Evolutionary conservation across 352 stramenopile genomes (phyloP), one percentile per base, ranked within the genome.

Genomic region (Pythium periplocum): DNA sequence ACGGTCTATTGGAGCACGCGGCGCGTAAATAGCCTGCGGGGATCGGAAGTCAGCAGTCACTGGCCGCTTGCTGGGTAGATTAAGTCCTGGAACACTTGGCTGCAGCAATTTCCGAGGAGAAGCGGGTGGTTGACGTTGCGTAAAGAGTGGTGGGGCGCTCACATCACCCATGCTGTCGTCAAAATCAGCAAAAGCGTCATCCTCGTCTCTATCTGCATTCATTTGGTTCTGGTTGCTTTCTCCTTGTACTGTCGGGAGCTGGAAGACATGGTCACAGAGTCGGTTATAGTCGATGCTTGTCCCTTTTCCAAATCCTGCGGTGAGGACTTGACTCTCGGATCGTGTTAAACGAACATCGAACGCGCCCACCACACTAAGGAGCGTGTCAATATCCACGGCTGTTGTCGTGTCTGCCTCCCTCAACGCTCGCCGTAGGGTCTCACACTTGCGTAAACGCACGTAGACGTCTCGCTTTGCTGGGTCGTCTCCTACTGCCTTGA

Each of bases 181-280:
- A 32, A 45, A 55, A 36, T 35, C 56, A 11, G 40, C 45, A 47
- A 51, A 59, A 5, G 32, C 41, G 42, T 62, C 56, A n/a, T 54
- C 42, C 9, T 9, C 9, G 11, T n/a, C 31, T 31, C 33, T 26
- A 12, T 40, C 38, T 3, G 49, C 10, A 0, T 55, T 32, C 34
- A 45, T 57, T 33, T 55, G 34, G 32, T 63, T 35, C 6, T 48
- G 30, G 26, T 56, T 9, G 30, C n/a, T 12, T 9, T 36, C 17
- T 26, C 17, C 17, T 26, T 26, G 17, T 26, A 26, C 17, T 26
- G 17, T 26, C 17, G 17, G 17, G 17, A 26, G 17, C 17, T 26
- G 17, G 12, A 68, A 68, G 8, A 63, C 61, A 8, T 45, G 45
- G 41, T 68, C 61, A 42, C 61, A 68, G 2, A 68, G 51, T 7